Evolutionary conservation across 106 monocot genomes (phyloP), one percentile per base, ranked within the genome.

Genomic region (Iris macrosiphon): DNA sequence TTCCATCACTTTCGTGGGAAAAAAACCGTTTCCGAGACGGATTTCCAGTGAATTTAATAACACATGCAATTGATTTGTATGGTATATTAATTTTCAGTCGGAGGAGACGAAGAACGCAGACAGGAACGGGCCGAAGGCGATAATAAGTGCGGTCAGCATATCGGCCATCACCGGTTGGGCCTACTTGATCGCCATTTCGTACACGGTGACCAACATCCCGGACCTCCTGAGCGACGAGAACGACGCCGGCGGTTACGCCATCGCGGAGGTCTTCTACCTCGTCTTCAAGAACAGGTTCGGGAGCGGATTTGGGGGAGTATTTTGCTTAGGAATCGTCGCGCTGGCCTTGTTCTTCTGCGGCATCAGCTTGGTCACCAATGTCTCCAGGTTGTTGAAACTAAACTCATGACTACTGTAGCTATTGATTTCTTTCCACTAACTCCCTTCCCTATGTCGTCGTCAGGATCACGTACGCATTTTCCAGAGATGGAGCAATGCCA

Each of bases 401-500:
- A n/a, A n/a, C n/a, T n/a, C n/a, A n/a, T n/a, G n/a, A n/a, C n/a
- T n/a, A n/a, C n/a, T n/a, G n/a, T n/a, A n/a, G n/a, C n/a, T n/a
- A n/a, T n/a, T n/a, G n/a, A n/a, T n/a, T n/a, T n/a, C n/a, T n/a
- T n/a, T n/a, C n/a, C n/a, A n/a, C n/a, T n/a, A n/a, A n/a, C n/a
- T n/a, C n/a, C n/a, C n/a, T n/a, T n/a, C n/a, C n/a, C n/a, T n/a
- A n/a, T n/a, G n/a, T n/a, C n/a, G n/a, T n/a, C n/a, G n/a, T 49
- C 71, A 91, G 85, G 72, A 85, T 71, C 76, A 75, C 65, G 1
- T 91, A 85, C 60, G 90, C 90, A 47, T 91, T 85, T 59, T 79
- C 85, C 33, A 85, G 91, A 65, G 91, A 92, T 54, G 81, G 85
- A 65, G 91, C 85, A 19, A 82, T 92, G 81, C 91, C 85, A 14